These are phyloP conservation scores for Citrullus mucosospermus DNA, from an alignment of 306 rosid genomes.

Conservation along the genomic window DNA sequence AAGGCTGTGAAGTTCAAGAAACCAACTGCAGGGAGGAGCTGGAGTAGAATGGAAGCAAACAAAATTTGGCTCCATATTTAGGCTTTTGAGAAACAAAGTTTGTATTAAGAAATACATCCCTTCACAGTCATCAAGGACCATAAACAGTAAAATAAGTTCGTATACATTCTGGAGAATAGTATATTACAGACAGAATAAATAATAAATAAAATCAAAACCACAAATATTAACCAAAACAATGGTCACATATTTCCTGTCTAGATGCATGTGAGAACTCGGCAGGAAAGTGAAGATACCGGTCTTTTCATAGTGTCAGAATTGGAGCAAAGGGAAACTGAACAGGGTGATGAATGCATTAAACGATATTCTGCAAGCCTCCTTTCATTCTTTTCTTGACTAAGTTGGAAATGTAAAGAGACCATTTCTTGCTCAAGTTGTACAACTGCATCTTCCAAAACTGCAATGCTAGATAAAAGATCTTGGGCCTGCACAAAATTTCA, in stretches of 20 bases:
- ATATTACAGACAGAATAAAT: not conserved
- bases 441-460: slow-evolving; percentile 35
- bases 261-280: not conserved
- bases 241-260: not conserved
- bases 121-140: not conserved
- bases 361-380: slow-evolving; percentile 58
- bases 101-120: not conserved
- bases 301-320: slow-evolving; percentile 14
- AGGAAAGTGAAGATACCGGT: slow-evolving; percentile 16
- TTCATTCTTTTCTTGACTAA: slow-evolving; percentile 77
- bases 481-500: slow-evolving; percentile 29
- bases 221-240: not conserved
- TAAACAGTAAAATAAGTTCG: not conserved
- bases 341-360: slow-evolving; percentile 40
- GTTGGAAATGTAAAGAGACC: slow-evolving; percentile 63
- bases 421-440: slow-evolving; percentile 45
- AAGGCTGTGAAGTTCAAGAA: not conserved
- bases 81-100: not conserved
- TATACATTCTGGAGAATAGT: not conserved
- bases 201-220: not conserved
- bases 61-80: not conserved
- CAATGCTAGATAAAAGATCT: slow-evolving; percentile 44
- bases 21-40: not conserved
- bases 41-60: not conserved
- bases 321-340: slow-evolving; percentile 28